These are phyloP conservation scores for Corymbia maculata DNA, from an alignment of 345 rosid species.

Conservation along the genomic window DNA sequence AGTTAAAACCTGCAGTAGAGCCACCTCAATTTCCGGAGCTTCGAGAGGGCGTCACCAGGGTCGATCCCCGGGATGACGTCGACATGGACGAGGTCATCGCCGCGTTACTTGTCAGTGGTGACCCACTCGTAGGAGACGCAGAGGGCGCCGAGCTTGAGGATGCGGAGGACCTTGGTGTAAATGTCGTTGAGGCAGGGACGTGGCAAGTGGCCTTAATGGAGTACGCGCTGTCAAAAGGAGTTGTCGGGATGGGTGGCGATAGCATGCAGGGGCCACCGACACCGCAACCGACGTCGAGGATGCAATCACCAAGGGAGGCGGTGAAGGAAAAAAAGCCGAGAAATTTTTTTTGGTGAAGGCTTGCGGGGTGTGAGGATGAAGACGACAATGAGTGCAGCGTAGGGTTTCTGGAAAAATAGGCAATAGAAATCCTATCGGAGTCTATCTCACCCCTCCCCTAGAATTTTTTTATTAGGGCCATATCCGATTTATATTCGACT, in stretches of 20 bases:
- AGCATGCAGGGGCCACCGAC: slow-evolving; percentile 61
- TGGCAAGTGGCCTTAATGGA: slow-evolving; percentile 95
- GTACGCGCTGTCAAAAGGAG: slow-evolving; percentile 92
- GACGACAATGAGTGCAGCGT: too few relatives aligned
- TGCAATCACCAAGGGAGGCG: slow-evolving; percentile 42
- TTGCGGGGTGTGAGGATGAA: too few relatives aligned
- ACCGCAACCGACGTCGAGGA: slow-evolving; percentile 92
- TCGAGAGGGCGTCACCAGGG: slow-evolving; percentile 43
- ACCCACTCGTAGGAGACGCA: slow-evolving; percentile 93
- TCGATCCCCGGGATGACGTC: too few relatives aligned
- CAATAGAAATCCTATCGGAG: too few relatives aligned
- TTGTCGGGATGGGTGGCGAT: slow-evolving; percentile 77
- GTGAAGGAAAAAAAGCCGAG: too few relatives aligned
- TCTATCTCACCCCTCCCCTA: too few relatives aligned
- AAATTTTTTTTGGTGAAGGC: too few relatives aligned
- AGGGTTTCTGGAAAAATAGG: too few relatives aligned
- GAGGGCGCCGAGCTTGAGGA: slow-evolving; percentile 68
- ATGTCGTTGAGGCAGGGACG: slow-evolving; percentile 88
- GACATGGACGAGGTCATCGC: neutral
- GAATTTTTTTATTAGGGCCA: too few relatives aligned
- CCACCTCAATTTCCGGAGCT: slow-evolving; percentile 26
- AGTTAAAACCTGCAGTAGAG: too few relatives aligned
- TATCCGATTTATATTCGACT: too few relatives aligned
- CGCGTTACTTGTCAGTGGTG: slow-evolving; percentile 55
- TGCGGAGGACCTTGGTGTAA: slow-evolving; percentile 67